Base-by-base conservation (phyloP, 495 filamentous ascomycete species). In the Penicillium antarcticum region DNA sequence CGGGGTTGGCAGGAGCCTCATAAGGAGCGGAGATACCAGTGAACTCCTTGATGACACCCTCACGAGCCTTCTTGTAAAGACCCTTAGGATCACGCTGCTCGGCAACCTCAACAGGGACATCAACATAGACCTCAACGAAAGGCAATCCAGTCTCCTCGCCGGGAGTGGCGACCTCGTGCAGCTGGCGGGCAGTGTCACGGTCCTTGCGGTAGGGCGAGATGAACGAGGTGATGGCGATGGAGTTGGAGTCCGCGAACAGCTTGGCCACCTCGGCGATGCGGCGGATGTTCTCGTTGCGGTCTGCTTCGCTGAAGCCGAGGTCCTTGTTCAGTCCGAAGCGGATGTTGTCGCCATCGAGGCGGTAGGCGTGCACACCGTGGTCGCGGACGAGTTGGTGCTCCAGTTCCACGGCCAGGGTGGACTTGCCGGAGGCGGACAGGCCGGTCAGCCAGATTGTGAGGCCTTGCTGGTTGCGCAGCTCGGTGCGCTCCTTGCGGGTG, bases 371-470 rank as follows among this genome's bases (percentile, higher is more conserved):
- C 12, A 95, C 70, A 13, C 85, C 85, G 63, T 94, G 90, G 56
- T 70, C 58, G 42, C 55, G 66, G 43, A 98, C 84, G 13, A 98
- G 85, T 68, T 95, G 88, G 72, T 95, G 91, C 75, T 98, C 94
- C 14, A 97, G 88, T 16, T 94, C 94, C 14, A 89, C 94, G 49
- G 94, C 94, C 26, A 97, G 86, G 14, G 94, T 98, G 38, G 91
- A 95, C 74, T 98, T 98, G 58, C 94, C 94, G 3, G 89, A 95
- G 47, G 92, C 94, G 16, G 87, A 92, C 38, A 98, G 86, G 21
- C 94, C 94, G 6, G 94, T 98, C 69, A 98, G 88, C 94, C 94
- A 98, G 68, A 98, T 85, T 39, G 94, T 98, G 68, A 94, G 87
- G 60, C 94, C 94, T 34, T 82, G 79, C 73, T 98, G 95, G 61